phyloP scores from a whole-genome alignment of 1,284 basidiomycete genomes.

The Cystobasidium pallidum region DNA sequence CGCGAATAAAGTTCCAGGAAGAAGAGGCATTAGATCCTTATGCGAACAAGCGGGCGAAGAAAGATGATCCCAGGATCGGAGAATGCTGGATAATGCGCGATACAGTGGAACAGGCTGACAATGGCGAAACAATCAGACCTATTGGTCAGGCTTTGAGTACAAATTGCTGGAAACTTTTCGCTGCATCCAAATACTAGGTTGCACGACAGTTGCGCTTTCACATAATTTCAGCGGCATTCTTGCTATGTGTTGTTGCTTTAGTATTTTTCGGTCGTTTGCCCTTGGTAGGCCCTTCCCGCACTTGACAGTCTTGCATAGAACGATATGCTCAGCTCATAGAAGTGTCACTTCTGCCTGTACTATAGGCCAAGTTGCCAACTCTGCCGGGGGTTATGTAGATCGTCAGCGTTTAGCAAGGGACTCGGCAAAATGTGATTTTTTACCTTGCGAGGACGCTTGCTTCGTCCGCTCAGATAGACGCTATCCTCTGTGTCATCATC shows the following conservation, averaged over 20 bases:
- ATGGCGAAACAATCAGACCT: constrained; percentile 19
- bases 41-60: constrained; percentile 23
- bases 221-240: neutral
- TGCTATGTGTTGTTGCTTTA: neutral
- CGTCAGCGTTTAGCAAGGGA: neutral
- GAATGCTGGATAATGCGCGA: constrained; percentile 43
- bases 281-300: constrained; percentile 1
- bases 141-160: constrained; percentile 42
- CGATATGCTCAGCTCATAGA: no score
- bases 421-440: neutral
- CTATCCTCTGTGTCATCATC: constrained; percentile 36
- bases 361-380: constrained; percentile 23
- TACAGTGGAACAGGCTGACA: constrained; percentile 10
- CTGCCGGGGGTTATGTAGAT: neutral
- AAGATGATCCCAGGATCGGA: constrained; percentile 19
- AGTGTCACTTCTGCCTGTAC: no score
- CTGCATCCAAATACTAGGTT: constrained; percentile 24
- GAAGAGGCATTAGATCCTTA: constrained; percentile 14
- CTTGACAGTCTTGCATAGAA: neutral
- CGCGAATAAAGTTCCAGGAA: neutral
- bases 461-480: constrained; percentile 10
- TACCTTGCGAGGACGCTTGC: constrained; percentile 36
- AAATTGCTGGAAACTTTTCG: constrained; percentile 39
- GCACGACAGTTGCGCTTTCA: neutral
- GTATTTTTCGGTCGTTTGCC: no score